A percentile compares a stretch with the other conserved stretches of the same genome.
These are phyloP conservation scores for Simmondsia chinensis DNA, from an alignment of 148 eudicot genomes.

Conservation along the genomic window DNA sequence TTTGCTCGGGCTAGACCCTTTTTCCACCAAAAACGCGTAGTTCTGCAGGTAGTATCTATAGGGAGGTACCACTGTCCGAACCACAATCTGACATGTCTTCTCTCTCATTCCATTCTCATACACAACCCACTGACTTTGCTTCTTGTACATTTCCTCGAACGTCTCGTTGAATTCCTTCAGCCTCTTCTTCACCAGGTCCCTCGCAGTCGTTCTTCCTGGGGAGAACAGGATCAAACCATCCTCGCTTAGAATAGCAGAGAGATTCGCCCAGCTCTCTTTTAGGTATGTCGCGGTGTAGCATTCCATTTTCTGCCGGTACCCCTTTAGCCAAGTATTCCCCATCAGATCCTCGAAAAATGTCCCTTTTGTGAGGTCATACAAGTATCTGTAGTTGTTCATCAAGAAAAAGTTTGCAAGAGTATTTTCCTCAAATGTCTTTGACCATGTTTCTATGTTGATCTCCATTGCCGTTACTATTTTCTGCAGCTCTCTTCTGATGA, in stretches of 20 bases:
- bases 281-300: constrained; percentile 31
- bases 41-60: constrained; percentile 41
- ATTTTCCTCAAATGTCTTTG: constrained; percentile 37
- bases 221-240: constrained; percentile 40
- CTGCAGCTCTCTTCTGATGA: constrained; percentile 33
- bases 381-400: constrained; percentile 72
- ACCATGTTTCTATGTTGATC: constrained; percentile 63
- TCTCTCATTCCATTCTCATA: constrained; percentile 39
- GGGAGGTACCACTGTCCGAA: constrained; percentile 42
- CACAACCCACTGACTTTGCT: constrained; percentile 54
- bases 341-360: constrained; percentile 54
- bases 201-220: constrained; percentile 22
- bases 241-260: constrained; percentile 38
- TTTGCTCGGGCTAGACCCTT: constrained; percentile 28
- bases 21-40: constrained; percentile 28
- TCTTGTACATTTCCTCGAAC: constrained; percentile 41
- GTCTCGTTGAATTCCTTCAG: constrained; percentile 42
- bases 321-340: constrained; percentile 50
- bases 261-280: constrained; percentile 66
- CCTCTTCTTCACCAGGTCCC: constrained; percentile 41
- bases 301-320: constrained; percentile 25
- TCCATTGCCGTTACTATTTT: constrained; percentile 50
- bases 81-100: constrained; percentile 42
- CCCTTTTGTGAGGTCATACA: constrained; percentile 32
- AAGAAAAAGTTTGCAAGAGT: constrained; percentile 49